phyloP scores from a whole-genome alignment of 306 rosid genomes.

The Quercus rubra region DNA sequence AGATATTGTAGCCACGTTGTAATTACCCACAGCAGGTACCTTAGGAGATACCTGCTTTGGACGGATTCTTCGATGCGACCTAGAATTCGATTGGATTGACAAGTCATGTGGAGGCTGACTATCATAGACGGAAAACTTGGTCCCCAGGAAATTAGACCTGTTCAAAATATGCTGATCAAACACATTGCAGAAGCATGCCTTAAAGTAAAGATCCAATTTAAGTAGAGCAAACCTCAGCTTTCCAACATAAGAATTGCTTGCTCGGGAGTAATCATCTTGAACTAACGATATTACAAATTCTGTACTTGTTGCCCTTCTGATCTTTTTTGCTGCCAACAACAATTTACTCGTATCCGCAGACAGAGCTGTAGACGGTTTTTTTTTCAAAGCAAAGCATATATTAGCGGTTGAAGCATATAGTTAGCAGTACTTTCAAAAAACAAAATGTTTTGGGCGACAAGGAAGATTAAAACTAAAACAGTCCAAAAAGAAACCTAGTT shows the following conservation, averaged over 20 bases:
- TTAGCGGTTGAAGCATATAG: neutral
- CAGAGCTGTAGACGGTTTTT: conserved; percentile 47
- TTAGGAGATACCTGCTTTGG: conserved; percentile 60
- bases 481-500: too few relatives aligned
- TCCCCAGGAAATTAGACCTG: conserved; percentile 96
- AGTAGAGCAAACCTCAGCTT: conserved; percentile 57
- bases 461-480: too few relatives aligned
- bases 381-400: neutral
- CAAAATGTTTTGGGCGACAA: too few relatives aligned
- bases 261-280: conserved; percentile 69
- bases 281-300: conserved; percentile 71
- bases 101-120: conserved; percentile 53
- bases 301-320: conserved; percentile 71
- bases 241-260: conserved; percentile 64
- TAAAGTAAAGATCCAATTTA: neutral
- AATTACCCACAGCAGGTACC: conserved; percentile 41
- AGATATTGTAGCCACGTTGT: conserved; percentile 55
- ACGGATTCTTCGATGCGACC: conserved; percentile 45
- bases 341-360: conserved; percentile 78
- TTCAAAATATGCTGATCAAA: conserved; percentile 24
- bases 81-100: conserved; percentile 40
- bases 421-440: too few relatives aligned
- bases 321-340: conserved; percentile 72
- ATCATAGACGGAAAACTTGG: conserved; percentile 68
- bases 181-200: neutral